These are phyloP conservation scores for Adansonia madagascariensis DNA, from an alignment of 441 rosid species.

Conservation along the genomic window DNA sequence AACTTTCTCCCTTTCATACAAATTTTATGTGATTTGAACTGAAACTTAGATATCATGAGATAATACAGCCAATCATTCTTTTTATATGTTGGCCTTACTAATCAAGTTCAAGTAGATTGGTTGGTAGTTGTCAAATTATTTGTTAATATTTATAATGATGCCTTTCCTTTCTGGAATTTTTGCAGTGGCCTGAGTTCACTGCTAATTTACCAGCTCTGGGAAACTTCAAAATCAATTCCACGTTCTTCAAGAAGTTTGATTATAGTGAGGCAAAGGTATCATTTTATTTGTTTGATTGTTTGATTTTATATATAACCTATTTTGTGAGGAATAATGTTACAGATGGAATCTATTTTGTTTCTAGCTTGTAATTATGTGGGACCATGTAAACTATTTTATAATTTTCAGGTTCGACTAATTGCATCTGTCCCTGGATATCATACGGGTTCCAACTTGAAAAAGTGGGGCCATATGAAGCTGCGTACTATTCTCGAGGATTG, in stretches of 20 bases:
- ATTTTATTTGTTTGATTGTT: conserved; percentile 24
- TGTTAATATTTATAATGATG: conserved; percentile 1
- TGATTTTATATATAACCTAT: not conserved
- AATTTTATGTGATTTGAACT: not conserved
- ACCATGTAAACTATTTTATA: conserved; percentile 8
- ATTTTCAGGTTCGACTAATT: conserved; percentile 71
- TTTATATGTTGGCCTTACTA: not conserved
- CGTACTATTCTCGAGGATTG: conserved; percentile 69
- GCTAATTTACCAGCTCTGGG: conserved; percentile 64
- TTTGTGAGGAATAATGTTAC: not conserved
- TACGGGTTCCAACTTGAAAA: conserved; percentile 69
- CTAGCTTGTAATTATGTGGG: conserved; percentile 12
- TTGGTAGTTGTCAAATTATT: not conserved
- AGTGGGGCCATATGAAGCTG: conserved; percentile 96
- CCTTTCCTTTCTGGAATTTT: conserved; percentile 24
- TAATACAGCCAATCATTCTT: not conserved
- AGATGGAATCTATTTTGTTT: not conserved
- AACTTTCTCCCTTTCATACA: not conserved
- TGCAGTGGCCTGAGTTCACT: conserved; percentile 79
- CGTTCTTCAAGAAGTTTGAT: conserved; percentile 86
- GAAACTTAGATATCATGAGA: not conserved
- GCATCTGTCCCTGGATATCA: conserved; percentile 98
- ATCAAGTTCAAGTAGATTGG: conserved; percentile 4
- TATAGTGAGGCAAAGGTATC: conserved; percentile 66
- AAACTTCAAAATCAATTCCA: conserved; percentile 59